Base-by-base conservation (phyloP, 345 rosid species). In the Corymbia maculata region DNA sequence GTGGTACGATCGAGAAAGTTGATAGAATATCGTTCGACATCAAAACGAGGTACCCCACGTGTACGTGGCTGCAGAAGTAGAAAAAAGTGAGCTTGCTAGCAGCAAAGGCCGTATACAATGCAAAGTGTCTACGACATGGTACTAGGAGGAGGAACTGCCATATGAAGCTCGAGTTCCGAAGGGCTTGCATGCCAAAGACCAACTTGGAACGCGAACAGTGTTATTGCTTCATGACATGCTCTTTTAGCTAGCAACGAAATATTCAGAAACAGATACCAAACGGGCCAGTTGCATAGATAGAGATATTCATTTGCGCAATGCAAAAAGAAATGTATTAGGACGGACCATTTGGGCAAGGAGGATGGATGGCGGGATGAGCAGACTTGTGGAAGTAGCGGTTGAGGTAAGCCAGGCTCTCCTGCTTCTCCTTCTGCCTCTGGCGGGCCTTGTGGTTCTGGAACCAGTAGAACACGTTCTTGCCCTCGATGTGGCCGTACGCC, bases 391-490 rank as follows among this genome's bases (percentile, higher is more conserved):
- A 90, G 89, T 89, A 90, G 28, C 94, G 94, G 89, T 90, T 94
- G 92, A 94, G 86, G 88, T 91, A 92, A 86, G 95, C 93, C 89
- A 94, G 61, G 90, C 92, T 94, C 53, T 97, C 96, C 89, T 95
- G 97, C 90, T 95, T 97, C 92, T 95, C 98, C 91, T 95, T 97
- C 92, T 96, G 99, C 64, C 99, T 93, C 88, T 94, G 99, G 75
- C 99, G 93, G 42, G 99, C 99, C 92, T 97, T 97, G 50, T 98
- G 99, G 93, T 98, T 98, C 87, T 98, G 99, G 85, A 98, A 98
- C 99, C 99, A 97, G 85, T 98, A 98, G 70, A 98, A 98, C 45
- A 98, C 99, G 90, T 98, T 98, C 90, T 98, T 97, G n/a, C 99
- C 99, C 91, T 98, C 99, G 70, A 98, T 98, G 86, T 93, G 94